Evolutionary conservation across 352 stramenopile species (phyloP), one percentile per base, ranked within the genome.

Genomic region (Phytopythium oedochilum): DNA sequence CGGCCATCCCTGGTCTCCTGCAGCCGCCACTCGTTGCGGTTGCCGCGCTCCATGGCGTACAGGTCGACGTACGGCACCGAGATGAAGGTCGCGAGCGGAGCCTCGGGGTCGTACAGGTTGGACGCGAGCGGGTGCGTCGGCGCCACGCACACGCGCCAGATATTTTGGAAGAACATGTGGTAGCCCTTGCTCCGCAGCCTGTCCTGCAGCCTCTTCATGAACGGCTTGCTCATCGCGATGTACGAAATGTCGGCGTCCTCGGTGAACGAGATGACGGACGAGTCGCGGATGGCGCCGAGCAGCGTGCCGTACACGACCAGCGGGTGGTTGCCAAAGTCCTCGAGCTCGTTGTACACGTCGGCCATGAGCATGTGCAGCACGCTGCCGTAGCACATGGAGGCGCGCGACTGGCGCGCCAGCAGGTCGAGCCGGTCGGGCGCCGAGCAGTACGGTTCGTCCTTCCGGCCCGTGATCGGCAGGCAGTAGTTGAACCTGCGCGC

Each of bases 321-420:
- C 23, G 75, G 73, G 22, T 53, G 53, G 3, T 59, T 69, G 7
- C 55, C 57, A 5, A 64, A 50, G 1, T 32, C 55, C 18, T 64
- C 9, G 15, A 84, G 47, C 49, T 84, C 68, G 26, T 67, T 63
- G 60, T 80, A 83, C 10, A 80, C 68, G 57, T 83, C 75, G 18
- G 79, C 51, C 15, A 87, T 57, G 14, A 87, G 47, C 64, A 87
- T 70, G 55, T 83, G 73, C 43, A 84, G 57, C 20, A 76, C 66
- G 53, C 69, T 84, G 20, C 44, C 69, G 38, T 76, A 78, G 54
- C 76, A 87, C 3, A 67, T 40, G 52, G 62, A 70, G 10, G 66
- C 50, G 12, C 55, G 57, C 12, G 57, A 58, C 38, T 71, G 59
- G 9, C 32, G 31, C 23, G 31, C 63, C 8, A 86, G 61, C 14